Conservation (phyloP, 75 land plant genomes). For the Pinus tabuliformis region DNA sequence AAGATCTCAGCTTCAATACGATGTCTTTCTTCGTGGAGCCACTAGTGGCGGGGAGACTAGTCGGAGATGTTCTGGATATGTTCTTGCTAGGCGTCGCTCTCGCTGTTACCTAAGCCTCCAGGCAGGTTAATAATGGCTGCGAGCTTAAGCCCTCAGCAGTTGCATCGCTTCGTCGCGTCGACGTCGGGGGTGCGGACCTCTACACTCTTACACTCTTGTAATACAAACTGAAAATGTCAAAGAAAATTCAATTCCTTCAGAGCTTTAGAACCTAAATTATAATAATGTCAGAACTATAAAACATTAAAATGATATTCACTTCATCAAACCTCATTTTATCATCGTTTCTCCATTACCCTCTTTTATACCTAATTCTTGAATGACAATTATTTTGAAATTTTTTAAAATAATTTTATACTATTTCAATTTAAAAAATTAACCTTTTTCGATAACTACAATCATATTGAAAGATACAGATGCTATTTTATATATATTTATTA, state of each 20-base stretch:
- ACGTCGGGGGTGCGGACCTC: conserved; percentile 17
- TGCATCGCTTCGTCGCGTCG: conserved; percentile 25
- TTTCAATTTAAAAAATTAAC: neutral
- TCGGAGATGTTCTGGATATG: conserved; percentile 60
- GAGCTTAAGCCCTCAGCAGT: conserved; percentile 41
- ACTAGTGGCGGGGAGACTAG: conserved; percentile 43
- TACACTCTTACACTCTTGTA: conserved; percentile 44
- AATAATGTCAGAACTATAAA: no score
- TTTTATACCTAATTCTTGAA: no score
- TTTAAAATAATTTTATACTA: no score
- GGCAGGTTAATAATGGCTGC: conserved; percentile 51
- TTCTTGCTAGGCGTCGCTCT: conserved; percentile 31
- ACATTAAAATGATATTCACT: no score
- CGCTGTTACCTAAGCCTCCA: conserved; percentile 28
- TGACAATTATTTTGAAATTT: no score
- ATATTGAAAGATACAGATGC: conserved; percentile 78
- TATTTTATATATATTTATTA: no score
- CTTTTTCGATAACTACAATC: neutral
- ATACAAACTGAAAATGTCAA: neutral
- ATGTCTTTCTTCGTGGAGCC: conserved; percentile 40
- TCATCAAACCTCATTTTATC: no score
- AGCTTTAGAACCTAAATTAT: no score
- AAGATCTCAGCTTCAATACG: no score
- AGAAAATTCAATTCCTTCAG: neutral
- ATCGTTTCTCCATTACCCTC: no score